These are phyloP conservation scores for Cryphonectria japonica DNA, from an alignment of 2,329 filamentous ascomycete species.

Conservation along the genomic window DNA sequence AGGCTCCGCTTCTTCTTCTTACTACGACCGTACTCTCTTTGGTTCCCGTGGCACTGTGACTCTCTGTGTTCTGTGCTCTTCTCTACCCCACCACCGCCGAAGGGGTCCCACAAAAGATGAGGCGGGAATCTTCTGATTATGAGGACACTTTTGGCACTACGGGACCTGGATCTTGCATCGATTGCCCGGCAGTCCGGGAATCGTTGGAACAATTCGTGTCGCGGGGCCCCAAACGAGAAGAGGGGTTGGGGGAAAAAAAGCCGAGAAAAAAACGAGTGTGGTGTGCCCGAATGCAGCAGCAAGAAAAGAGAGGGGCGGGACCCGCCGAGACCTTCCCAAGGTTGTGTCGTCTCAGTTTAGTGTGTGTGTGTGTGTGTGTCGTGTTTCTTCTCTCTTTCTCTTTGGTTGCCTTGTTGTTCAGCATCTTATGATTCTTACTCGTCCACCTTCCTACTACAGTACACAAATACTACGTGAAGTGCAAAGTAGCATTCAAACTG, in stretches of 20 bases:
- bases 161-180: background rate
- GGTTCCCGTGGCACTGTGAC: background rate
- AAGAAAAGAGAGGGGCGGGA: background rate
- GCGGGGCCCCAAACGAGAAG: slow-evolving; percentile 8
- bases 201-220: slow-evolving; percentile 16
- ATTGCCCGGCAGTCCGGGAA: slow-evolving; percentile 6
- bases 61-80: background rate
- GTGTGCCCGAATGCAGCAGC: background rate
- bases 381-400: too few relatives aligned
- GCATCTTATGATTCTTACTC: background rate
- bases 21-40: background rate
- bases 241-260: too few relatives aligned
- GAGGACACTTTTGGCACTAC: slow-evolving; percentile 7
- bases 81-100: background rate
- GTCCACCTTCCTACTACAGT: background rate
- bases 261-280: background rate
- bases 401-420: background rate
- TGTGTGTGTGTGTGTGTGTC: background rate
- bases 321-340: slow-evolving; percentile 1
- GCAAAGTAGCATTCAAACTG: background rate
- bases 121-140: slow-evolving; percentile 16
- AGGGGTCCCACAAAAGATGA: background rate
- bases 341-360: background rate
- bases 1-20: background rate
- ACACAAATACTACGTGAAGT: background rate